A percentile compares a stretch with the other conserved stretches of the same genome.
These are phyloP conservation scores for Nakaseomyces bracarensis DNA, from an alignment of 1,139 yeast species.

Conservation along the genomic window DNA sequence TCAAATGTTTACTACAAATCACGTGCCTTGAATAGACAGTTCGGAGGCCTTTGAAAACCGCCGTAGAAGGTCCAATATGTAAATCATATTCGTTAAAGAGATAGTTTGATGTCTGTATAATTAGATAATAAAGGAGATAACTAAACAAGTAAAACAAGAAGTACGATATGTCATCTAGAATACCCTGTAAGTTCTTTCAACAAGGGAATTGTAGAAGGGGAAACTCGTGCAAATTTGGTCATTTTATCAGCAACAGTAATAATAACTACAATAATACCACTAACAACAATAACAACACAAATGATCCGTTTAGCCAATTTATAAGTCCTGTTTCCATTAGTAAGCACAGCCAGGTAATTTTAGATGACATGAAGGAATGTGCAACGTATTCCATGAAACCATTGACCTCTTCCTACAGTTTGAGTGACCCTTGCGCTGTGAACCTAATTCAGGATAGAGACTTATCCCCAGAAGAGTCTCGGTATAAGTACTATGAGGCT, in stretches of 20 bases:
- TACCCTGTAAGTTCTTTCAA: slow-evolving; percentile 38
- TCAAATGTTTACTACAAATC: too few relatives aligned
- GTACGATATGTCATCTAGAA: slow-evolving; percentile 12
- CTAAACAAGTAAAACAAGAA: too few relatives aligned
- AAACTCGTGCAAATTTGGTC: slow-evolving; percentile 36
- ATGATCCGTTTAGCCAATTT: slow-evolving; percentile 18
- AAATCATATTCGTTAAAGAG: too few relatives aligned
- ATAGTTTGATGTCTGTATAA: too few relatives aligned
- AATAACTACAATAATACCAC: slow-evolving; percentile 11
- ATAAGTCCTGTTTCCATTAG: slow-evolving; percentile 17
- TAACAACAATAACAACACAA: slow-evolving; percentile 12
- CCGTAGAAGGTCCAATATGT: neutral
- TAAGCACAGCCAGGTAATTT: slow-evolving; percentile 26
- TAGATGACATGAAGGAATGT: slow-evolving; percentile 26
- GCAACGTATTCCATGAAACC: slow-evolving; percentile 19
- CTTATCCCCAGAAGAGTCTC: slow-evolving; percentile 47
- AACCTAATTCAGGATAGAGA: slow-evolving; percentile 48
- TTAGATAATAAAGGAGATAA: too few relatives aligned
- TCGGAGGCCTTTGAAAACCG: neutral
- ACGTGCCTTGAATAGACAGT: neutral
- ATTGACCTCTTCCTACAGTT: slow-evolving; percentile 34
- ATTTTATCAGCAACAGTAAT: slow-evolving; percentile 25
- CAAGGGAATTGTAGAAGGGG: slow-evolving; percentile 37
- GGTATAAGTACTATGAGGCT: slow-evolving; percentile 43
- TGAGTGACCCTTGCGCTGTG: slow-evolving; percentile 34